Evolutionary conservation across 495 filamentous ascomycete genomes (phyloP), one percentile per base, ranked within the genome.

Genomic region (Ascodesmis nigricans): DNA sequence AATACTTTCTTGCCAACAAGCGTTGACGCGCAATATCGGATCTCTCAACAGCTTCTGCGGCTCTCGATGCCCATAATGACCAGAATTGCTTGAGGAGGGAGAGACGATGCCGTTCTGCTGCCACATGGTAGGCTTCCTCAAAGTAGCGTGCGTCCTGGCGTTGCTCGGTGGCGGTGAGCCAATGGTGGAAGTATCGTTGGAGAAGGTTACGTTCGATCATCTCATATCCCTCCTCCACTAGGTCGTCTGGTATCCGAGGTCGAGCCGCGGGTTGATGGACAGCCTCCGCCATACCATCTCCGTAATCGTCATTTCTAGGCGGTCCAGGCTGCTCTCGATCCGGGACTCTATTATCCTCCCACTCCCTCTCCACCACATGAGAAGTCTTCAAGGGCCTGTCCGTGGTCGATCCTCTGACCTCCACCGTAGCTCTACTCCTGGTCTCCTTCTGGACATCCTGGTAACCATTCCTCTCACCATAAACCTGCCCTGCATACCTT

Each of bases 1-100:
- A 52, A 14, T 47, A 52, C 23, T 52, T 52, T 11, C 49, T 38
- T 24, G 40, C 33, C 10, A 52, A 18, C 14, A 52, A 47, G 5
- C 49, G 48, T 16, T 52, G 44, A 2, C 40, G 37, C 9, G 48
- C 43, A 24, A 52, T 44, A 19, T 47, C 24, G 10, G 47, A 42
- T 21, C 48, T 37, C 26, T 52, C 44, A 13, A 52, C 44, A 17
- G 47, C 52, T 5, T 29, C 44, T 3, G 49, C 49, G 8, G 49
- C 52, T 5, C 43, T 48, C 8, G 35, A 44, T 1, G 44, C 29
- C 49, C 49, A 52, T 9, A 44, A 16, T 20, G 23, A 15, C 40
- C 44, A 52, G 6, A 37, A 39, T 18, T 36, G 39, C n/a, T 32
- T 32, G 2, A 46, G 21, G 1, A 52, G 29, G 8, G 21, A 23